Conservation (phyloP, 129 eudicot genomes). For the Mikania micrantha region DNA sequence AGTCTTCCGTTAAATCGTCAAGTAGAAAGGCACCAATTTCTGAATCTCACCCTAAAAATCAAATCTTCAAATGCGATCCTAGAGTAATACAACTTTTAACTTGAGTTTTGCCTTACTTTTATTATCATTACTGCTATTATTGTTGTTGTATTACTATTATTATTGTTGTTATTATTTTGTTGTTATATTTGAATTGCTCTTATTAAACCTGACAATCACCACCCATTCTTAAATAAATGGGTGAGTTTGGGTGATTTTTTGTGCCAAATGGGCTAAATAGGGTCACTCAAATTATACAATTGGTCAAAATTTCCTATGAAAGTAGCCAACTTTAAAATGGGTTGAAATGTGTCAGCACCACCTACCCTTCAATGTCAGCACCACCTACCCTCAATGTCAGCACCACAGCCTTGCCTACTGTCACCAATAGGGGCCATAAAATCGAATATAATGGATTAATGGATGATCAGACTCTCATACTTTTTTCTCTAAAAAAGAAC, state of each 20-base stretch:
- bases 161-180: too few relatives aligned
- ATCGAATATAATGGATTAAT: background rate
- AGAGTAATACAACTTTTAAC: conserved; percentile 36
- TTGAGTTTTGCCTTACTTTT: background rate
- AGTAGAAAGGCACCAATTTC: conserved; percentile 20
- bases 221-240: background rate
- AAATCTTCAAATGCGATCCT: background rate
- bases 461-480: background rate
- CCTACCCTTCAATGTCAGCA: background rate
- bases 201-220: background rate
- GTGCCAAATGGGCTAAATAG: background rate
- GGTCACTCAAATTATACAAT: background rate
- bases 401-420: background rate
- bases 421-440: background rate
- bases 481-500: background rate
- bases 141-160: too few relatives aligned
- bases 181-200: background rate
- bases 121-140: background rate
- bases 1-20: conserved; percentile 17
- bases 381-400: background rate
- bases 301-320: background rate
- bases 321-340: background rate
- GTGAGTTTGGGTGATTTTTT: too few relatives aligned
- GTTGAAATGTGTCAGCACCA: background rate
- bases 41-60: conserved; percentile 7